These are phyloP conservation scores for Pelargonium myrrhifolium DNA, from an alignment of 441 rosid genomes.

Conservation along the genomic window DNA sequence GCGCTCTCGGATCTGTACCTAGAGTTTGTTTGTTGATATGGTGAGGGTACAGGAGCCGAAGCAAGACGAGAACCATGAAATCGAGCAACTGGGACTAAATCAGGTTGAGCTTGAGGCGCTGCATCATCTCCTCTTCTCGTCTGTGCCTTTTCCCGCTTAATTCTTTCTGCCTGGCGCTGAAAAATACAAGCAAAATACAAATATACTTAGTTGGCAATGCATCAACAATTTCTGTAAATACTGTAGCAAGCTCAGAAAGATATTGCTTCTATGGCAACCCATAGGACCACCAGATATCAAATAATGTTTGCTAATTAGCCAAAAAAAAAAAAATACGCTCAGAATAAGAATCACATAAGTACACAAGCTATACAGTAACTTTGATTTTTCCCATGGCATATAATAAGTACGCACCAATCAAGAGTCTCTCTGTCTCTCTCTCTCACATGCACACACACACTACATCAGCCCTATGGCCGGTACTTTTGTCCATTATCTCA, in stretches of 20 bases:
- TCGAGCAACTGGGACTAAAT: constrained; percentile 72
- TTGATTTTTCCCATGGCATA: too few species aligned
- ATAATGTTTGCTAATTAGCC: too few species aligned
- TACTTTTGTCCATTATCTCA: too few species aligned
- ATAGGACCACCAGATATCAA: neutral
- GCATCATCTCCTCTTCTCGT: constrained; percentile 54
- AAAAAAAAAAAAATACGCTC: too few species aligned
- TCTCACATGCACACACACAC: too few species aligned
- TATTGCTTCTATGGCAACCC: neutral
- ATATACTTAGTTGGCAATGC: neutral
- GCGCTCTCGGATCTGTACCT: neutral
- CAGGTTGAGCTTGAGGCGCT: constrained; percentile 43
- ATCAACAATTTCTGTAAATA: neutral
- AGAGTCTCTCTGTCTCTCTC: too few species aligned
- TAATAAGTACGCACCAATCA: too few species aligned
- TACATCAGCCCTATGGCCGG: too few species aligned
- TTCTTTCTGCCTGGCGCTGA: constrained; percentile 80
- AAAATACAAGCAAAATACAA: constrained; percentile 14
- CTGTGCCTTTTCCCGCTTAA: constrained; percentile 55
- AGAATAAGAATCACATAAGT: too few species aligned
- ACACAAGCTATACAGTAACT: too few species aligned
- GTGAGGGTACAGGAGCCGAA: constrained; percentile 73
- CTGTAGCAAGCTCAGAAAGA: neutral
- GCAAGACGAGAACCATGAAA: constrained; percentile 90
- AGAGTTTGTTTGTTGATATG: constrained; percentile 41